Base-by-base conservation (phyloP, 306 rosid species). In the Rosa lucieae region DNA sequence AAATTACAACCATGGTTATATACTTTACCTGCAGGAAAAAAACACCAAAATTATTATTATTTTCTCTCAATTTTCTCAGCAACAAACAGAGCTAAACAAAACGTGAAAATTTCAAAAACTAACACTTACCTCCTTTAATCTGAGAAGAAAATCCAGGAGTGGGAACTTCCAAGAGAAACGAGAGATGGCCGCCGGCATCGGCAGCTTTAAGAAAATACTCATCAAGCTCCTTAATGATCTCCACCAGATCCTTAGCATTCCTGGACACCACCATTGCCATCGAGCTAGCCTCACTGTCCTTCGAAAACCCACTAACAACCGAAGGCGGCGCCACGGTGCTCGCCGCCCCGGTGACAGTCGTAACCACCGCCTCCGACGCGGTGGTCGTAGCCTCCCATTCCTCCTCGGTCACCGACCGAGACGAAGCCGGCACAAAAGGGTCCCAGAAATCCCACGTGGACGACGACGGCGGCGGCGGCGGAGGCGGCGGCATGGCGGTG, bases 401-500 rank as follows among this genome's bases (percentile, higher is more conserved):
- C 76, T 95, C 99, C 89, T 91, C 98, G 0, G 93, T 87, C 44
- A 72, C 89, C 11, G 90, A 77, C 85, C 91, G 74, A 10, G 98
- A 87, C 26, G 88, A 74, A 0, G 88, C 80, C 69, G 83, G 90
- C 87, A 87, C 83, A 90, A 95, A 93, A 12, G 99, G 99, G 86
- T 93, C 98, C 99, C 99, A 95, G 88, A 93, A 95, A 74, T 95
- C 98, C 98, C 99, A 95, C 0, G 87, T 61, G 56, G 97, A 91
- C 2, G 94, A 86, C 2, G 87, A 63, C 59, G 92, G 89, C 59
- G 79, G 80, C 63, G 92, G 89, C 3, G 93, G 92, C 1, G 97
- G 95, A 3, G 89, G 89, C 0, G 89, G 88, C 1, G 93, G 95
- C 0, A 79, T 86, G 32, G 97, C 83, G 3, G 97, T 88, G 44